These are phyloP conservation scores for Tulasnella sp. DNA, from an alignment of 768 basidiomycete species.

Conservation along the genomic window DNA sequence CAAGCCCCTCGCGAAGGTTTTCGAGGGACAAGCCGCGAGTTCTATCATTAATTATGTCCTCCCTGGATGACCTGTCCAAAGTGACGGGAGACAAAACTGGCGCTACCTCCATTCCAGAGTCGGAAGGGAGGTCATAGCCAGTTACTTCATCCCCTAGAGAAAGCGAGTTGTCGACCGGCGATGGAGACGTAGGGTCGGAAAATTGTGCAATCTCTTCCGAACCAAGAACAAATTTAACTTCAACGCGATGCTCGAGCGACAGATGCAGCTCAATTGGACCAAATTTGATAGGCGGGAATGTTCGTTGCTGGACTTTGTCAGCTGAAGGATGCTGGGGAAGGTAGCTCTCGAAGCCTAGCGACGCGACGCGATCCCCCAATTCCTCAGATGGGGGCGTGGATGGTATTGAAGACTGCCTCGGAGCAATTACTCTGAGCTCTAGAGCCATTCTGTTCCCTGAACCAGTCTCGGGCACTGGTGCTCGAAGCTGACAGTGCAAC, in stretches of 20 bases:
- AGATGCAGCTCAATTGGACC: constrained; percentile 54
- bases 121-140: too few relatives aligned
- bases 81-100: too few relatives aligned
- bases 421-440: constrained; percentile 4
- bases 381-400: not conserved
- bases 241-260: constrained; percentile 49
- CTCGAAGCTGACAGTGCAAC: constrained; percentile 48
- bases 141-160: too few relatives aligned
- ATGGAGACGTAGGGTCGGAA: too few relatives aligned
- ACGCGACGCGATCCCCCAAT: not conserved
- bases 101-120: too few relatives aligned
- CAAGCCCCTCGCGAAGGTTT: too few relatives aligned
- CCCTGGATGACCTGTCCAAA: too few relatives aligned
- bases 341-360: constrained; percentile 25
- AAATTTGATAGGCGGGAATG: constrained; percentile 56
- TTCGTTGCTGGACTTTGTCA: constrained; percentile 40
- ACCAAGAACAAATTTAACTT: constrained; percentile 60
- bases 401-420: constrained; percentile 17
- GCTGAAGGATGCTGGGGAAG: constrained; percentile 31
- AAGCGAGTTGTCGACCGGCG: too few relatives aligned
- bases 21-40: too few relatives aligned
- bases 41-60: too few relatives aligned
- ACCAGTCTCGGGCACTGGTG: constrained; percentile 32
- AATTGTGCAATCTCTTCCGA: constrained; percentile 44
- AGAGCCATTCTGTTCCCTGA: constrained; percentile 32